These are phyloP conservation scores for Sarocladiaceae sp. DNA, from an alignment of 2,329 filamentous ascomycete species.

Conservation along the genomic window DNA sequence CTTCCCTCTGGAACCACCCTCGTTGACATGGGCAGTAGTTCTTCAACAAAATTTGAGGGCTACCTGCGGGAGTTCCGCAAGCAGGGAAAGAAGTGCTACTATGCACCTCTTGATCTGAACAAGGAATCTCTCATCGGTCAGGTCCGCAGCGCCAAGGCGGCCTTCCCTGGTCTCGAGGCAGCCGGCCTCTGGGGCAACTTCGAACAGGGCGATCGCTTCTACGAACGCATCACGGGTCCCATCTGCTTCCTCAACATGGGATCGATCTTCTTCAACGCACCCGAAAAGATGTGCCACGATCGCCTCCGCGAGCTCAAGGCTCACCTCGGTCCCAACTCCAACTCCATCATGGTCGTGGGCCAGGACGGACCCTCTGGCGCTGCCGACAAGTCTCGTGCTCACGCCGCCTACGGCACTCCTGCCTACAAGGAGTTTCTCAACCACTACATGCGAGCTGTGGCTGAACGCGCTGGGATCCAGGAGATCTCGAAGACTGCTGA, in stretches of 20 bases:
- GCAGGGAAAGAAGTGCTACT: conserved; percentile 14
- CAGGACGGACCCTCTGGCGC: conserved; percentile 2
- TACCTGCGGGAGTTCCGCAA: conserved; percentile 14
- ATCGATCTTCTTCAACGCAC: conserved; percentile 16
- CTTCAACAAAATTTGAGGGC: conserved; percentile 17
- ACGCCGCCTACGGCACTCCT: conserved; percentile 3
- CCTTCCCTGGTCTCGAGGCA: conserved; percentile 11
- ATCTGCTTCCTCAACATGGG: conserved; percentile 16
- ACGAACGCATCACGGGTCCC: not conserved
- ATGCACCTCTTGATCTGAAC: conserved; percentile 16
- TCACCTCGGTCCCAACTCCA: conserved; percentile 10
- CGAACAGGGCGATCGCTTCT: conserved; percentile 15
- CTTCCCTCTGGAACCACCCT: conserved; percentile 13
- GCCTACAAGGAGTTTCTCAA: conserved; percentile 3
- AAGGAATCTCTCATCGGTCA: conserved; percentile 10
- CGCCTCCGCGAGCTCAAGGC: conserved; percentile 14
- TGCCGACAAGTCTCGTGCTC: not conserved
- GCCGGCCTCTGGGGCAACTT: conserved; percentile 18
- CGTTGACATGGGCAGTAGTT: conserved; percentile 16
- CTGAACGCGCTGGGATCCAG: conserved; percentile 1
- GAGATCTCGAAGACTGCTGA: not conserved
- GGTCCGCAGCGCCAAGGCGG: conserved; percentile 11
- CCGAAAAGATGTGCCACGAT: conserved; percentile 13
- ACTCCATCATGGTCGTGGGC: conserved; percentile 8
- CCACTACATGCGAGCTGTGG: conserved; percentile 4